Evolutionary conservation across 164 flowering plant species (phyloP), one percentile per base, ranked within the genome.

Genomic region (Nelumbo lutea): DNA sequence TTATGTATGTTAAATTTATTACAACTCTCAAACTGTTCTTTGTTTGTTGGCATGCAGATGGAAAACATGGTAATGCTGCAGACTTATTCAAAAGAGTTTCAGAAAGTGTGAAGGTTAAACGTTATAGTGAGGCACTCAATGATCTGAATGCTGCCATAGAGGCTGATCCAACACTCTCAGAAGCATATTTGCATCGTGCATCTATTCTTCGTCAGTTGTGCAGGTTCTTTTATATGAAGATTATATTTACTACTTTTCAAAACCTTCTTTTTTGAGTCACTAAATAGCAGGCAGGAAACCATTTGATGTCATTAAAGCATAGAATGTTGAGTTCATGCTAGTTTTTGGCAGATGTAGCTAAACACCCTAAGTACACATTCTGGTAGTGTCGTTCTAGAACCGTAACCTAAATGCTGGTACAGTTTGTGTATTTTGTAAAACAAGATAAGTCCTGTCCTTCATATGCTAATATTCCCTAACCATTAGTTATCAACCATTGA

Each of bases 111-210:
- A 88, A 84, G 79, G 80, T 84, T 72, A 91, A 85, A 78, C 91
- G 70, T 57, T 95, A 88, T 62, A 80, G 82, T 64, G 93, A 91
- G 73, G 97, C 97, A 55, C 88, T 95, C 13, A 75, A 85, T 81
- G 95, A 95, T 77, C 92, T 95, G 15, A 89, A 90, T 82, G 79
- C 87, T 79, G 97, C 92, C 73, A 83, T 91, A 72, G 94, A 88
- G 81, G 90, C 93, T 46, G 92, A 95, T 77, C 96, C 97, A 60
- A 75, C 76, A 52, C 86, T 91, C 73, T 87, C 96, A 57, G 94
- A 91, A 77, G 96, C 97, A 42, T 91, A 95, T 72, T 66, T 61
- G 69, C 89, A 73, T 59, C 91, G 90, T 15, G 97, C 92, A 52
- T 89, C 92, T 4, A 64, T 85, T 73, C 85, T 89, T 65, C 97